Conservation (phyloP, 1,139 yeast genomes). For the Geotrichum klebahnii region DNA sequence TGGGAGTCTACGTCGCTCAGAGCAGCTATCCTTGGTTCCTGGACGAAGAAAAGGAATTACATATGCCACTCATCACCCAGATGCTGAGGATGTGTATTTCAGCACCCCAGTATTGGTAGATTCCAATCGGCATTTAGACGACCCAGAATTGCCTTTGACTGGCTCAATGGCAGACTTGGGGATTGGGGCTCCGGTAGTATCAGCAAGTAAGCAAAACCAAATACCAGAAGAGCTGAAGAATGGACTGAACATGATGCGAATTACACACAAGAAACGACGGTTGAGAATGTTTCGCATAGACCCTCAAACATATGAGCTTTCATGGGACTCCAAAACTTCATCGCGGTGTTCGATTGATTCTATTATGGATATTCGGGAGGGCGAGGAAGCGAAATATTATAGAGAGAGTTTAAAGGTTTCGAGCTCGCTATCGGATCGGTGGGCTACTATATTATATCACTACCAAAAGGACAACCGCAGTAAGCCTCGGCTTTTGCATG, state of each 20-base stretch:
- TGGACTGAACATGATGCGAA: constrained; percentile 51
- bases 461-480: constrained; percentile 39
- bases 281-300: constrained; percentile 49
- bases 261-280: constrained; percentile 65
- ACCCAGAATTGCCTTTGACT: too few relatives aligned
- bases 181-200: too few relatives aligned
- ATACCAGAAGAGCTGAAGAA: constrained; percentile 17
- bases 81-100: too few relatives aligned
- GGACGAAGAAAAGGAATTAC: constrained; percentile 2
- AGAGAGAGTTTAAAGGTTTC: constrained; percentile 78
- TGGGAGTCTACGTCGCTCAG: background rate
- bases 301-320: constrained; percentile 42
- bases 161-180: too few relatives aligned
- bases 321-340: constrained; percentile 51
- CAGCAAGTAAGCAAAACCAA: too few relatives aligned
- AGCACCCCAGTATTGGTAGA: background rate
- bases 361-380: constrained; percentile 63
- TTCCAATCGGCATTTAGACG: too few relatives aligned
- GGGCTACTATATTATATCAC: constrained; percentile 77
- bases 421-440: constrained; percentile 56
- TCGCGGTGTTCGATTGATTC: constrained; percentile 62
- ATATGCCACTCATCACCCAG: background rate
- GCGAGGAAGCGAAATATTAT: constrained; percentile 71
- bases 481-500: constrained; percentile 63
- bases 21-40: background rate